These are phyloP conservation scores for Ramichloridium luteum DNA, from an alignment of 2,329 filamentous ascomycete species.

Conservation along the genomic window DNA sequence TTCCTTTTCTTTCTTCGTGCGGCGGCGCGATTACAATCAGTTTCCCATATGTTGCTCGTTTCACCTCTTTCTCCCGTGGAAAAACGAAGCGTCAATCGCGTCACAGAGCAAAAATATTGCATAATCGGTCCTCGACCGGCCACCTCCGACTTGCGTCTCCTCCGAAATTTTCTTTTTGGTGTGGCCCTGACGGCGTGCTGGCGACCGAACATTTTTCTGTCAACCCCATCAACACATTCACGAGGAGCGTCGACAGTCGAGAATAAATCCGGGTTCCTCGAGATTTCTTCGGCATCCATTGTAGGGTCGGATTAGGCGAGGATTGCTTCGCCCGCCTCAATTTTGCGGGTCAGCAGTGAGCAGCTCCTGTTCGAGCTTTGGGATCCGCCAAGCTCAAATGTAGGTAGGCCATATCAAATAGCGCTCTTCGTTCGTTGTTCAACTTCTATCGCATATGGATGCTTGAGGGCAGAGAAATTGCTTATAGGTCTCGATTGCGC, in stretches of 20 bases:
- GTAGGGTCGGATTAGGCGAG: neutral
- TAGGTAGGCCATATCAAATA: no score
- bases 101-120: slow-evolving; percentile 26
- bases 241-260: neutral
- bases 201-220: slow-evolving; percentile 19
- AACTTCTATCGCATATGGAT: no score
- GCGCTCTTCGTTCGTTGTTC: no score
- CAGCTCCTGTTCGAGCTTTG: no score
- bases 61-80: slow-evolving; percentile 15
- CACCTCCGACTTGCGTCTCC: slow-evolving; percentile 23
- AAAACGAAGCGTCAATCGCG: slow-evolving; percentile 23
- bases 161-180: slow-evolving; percentile 10
- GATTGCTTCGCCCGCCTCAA: no score
- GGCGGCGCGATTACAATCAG: slow-evolving; percentile 22
- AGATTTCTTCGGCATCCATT: neutral
- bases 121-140: slow-evolving; percentile 18
- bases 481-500: no score
- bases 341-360: no score
- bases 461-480: no score
- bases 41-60: slow-evolving; percentile 26
- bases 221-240: slow-evolving; percentile 1
- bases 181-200: slow-evolving; percentile 26
- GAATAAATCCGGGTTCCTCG: neutral
- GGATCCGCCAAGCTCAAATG: no score
- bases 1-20: slow-evolving; percentile 22